These are phyloP conservation scores for Chaetomium olivaceum DNA, from an alignment of 2,329 filamentous ascomycete species.

Conservation along the genomic window DNA sequence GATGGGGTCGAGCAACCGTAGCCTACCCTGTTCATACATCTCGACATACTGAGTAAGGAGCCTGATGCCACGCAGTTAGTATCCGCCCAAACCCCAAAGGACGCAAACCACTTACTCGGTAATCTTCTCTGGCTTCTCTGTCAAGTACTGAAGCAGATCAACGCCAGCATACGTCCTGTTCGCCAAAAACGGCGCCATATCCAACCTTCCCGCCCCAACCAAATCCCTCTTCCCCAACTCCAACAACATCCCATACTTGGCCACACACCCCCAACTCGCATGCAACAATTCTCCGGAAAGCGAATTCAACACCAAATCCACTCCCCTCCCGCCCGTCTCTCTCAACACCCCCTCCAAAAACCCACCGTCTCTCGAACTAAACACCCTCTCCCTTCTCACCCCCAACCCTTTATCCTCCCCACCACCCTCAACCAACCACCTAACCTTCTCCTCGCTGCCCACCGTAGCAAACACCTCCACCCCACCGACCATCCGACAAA, in stretches of 20 bases:
- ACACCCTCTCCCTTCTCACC: constrained; percentile 39
- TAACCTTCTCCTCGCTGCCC: constrained; percentile 39
- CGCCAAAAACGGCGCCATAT: constrained; percentile 19
- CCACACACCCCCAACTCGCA: constrained; percentile 46
- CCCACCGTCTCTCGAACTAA: constrained; percentile 37
- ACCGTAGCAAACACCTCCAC: constrained; percentile 43
- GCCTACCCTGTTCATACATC: constrained; percentile 2
- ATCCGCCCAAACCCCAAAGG: neutral
- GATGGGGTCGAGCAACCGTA: constrained; percentile 15
- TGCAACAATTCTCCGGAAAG: constrained; percentile 45
- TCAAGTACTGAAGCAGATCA: neutral
- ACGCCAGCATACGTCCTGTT: constrained; percentile 21
- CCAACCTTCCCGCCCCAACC: constrained; percentile 7
- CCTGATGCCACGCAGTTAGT: neutral
- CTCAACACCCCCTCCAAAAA: constrained; percentile 38
- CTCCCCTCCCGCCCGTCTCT: constrained; percentile 37
- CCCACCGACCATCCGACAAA: constrained; percentile 35
- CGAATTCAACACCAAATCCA: constrained; percentile 45
- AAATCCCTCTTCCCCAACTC: constrained; percentile 26
- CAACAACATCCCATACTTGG: constrained; percentile 19
- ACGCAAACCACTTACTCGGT: neutral
- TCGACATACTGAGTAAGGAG: neutral
- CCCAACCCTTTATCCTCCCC: constrained; percentile 16
- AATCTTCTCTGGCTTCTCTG: constrained; percentile 1
- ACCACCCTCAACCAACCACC: constrained; percentile 34